Percentiles rank a stretch among this genome's conserved stretches.
Evolutionary conservation across 75 land plant species (phyloP).

Genomic region (Cunninghamia lanceolata): DNA sequence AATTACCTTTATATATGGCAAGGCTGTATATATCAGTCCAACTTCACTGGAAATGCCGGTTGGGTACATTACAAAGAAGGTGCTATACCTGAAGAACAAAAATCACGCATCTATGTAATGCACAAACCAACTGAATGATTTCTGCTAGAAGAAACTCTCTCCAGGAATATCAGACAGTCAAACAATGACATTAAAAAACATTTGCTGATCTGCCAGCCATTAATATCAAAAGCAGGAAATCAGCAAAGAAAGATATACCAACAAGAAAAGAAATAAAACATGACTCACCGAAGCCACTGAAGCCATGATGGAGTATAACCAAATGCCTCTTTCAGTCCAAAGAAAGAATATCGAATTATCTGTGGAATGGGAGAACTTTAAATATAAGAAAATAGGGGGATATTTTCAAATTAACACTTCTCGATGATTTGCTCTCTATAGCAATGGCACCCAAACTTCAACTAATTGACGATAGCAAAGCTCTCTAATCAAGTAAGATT

Average conservation of each 20-base stretch:
- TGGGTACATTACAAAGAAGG: constrained; percentile 74
- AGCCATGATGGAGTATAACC: constrained; percentile 81
- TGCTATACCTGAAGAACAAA: constrained; percentile 70
- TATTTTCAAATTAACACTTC: not conserved
- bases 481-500: not conserved
- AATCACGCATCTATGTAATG: not conserved
- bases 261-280: constrained; percentile 1
- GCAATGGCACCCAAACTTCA: not conserved
- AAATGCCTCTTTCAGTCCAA: constrained; percentile 79
- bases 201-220: not conserved
- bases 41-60: constrained; percentile 87
- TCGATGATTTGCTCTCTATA: not conserved
- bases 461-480: not conserved
- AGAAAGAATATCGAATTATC: constrained; percentile 88
- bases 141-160: not conserved
- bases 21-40: constrained; percentile 68
- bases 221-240: not conserved
- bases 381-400: not conserved
- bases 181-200: not conserved
- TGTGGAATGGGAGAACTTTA: constrained; percentile 10
- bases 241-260: not conserved
- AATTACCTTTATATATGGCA: constrained; percentile 82
- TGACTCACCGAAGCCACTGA: constrained; percentile 76
- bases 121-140: not conserved
- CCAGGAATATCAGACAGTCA: not conserved